A percentile compares a stretch with the other conserved stretches of the same genome.
Conservation (phyloP, 2,329 filamentous ascomycete species). For the Domatiomyces globalis region DNA sequence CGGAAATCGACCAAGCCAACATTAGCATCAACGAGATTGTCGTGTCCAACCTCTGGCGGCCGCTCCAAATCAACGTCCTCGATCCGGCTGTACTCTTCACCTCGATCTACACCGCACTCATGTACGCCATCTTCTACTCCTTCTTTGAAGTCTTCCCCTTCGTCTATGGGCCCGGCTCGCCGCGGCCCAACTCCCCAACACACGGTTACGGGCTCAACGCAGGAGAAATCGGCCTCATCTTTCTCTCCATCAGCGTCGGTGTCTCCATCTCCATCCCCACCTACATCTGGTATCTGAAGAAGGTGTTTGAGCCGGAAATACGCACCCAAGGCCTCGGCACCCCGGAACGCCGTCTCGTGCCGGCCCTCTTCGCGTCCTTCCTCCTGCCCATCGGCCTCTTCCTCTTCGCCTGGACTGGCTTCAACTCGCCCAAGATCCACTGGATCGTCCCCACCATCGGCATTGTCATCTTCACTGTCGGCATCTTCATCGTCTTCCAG, state of each 20-base stretch:
- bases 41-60: constrained; percentile 45
- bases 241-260: constrained; percentile 45
- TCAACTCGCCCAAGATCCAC: constrained; percentile 20
- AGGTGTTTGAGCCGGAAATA: constrained; percentile 38
- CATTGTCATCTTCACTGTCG: constrained; percentile 26
- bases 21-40: constrained; percentile 33
- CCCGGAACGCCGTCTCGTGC: constrained; percentile 38
- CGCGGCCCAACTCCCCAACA: constrained; percentile 19
- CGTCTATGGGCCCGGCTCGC: constrained; percentile 38
- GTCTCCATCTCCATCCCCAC: constrained; percentile 38
- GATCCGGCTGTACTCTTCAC: constrained; percentile 50
- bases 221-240: constrained; percentile 46
- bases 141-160: constrained; percentile 56
- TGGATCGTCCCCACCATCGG: constrained; percentile 30
- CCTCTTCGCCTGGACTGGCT: constrained; percentile 30
- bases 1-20: constrained; percentile 47
- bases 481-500: constrained; percentile 30
- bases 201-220: constrained; percentile 45
- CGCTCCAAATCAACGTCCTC: constrained; percentile 43
- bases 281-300: constrained; percentile 41
- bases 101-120: constrained; percentile 46
- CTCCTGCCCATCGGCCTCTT: constrained; percentile 44
- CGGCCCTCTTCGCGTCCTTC: constrained; percentile 40
- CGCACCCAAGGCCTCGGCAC: constrained; percentile 27
- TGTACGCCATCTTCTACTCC: constrained; percentile 36